Evolutionary conservation across 1,284 basidiomycete species (phyloP).

Genomic region (Trametes hirsuta): DNA sequence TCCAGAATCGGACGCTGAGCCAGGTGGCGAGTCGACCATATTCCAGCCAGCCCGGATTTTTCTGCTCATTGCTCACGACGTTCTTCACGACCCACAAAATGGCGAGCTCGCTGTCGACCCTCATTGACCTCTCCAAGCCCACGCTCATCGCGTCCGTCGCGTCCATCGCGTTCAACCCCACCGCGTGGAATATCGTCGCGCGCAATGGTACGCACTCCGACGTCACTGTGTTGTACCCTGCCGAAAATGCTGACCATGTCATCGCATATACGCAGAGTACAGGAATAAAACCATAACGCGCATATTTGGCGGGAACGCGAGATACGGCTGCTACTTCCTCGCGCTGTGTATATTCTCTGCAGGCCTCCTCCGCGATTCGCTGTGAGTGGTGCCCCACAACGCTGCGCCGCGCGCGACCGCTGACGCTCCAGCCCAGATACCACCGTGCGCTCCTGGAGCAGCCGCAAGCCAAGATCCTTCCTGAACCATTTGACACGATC

Average conservation of each 20-base stretch:
- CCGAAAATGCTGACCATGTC: constrained; percentile 1
- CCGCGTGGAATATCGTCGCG: constrained; percentile 95
- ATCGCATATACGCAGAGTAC: constrained; percentile 64
- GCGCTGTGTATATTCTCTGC: constrained; percentile 89
- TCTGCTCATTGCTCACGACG: constrained; percentile 2
- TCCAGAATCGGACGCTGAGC: not conserved
- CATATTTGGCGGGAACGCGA: constrained; percentile 74
- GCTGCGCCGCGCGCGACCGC: not conserved
- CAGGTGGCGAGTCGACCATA: not conserved
- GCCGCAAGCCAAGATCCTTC: constrained; percentile 59
- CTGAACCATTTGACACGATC: constrained; percentile 60
- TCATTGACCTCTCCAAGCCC: constrained; percentile 62
- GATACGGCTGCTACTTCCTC: constrained; percentile 87
- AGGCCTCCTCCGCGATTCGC: constrained; percentile 83
- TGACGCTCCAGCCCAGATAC: constrained; percentile 51
- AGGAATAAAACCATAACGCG: constrained; percentile 86
- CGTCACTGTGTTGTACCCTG: not conserved
- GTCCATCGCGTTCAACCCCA: constrained; percentile 86
- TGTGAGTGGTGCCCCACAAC: constrained; percentile 57
- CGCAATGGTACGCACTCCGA: constrained; percentile 74
- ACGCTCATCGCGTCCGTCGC: constrained; percentile 70
- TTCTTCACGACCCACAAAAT: constrained; percentile 7
- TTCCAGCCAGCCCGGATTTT: no score
- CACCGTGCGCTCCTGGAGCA: constrained; percentile 74
- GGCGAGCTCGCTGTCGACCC: constrained; percentile 17